Conservation (phyloP, 306 rosid genomes). For the Inga leiocalycina region DNA sequence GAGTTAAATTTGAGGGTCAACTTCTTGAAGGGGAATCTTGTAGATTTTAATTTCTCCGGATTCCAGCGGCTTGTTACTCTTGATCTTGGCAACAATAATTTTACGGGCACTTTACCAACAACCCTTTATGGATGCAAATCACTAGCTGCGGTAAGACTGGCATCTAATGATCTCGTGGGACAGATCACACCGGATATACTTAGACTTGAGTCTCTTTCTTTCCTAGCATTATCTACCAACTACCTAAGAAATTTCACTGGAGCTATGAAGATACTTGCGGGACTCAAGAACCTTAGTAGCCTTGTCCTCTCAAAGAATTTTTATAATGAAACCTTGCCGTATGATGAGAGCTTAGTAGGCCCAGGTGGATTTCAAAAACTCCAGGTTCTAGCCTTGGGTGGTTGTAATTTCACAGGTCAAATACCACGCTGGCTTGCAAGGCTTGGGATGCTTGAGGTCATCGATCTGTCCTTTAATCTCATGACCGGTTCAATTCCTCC, state of each 20-base stretch:
- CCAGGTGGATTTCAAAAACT: slow-evolving; percentile 64
- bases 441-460: slow-evolving; percentile 62
- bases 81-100: slow-evolving; percentile 80
- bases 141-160: slow-evolving; percentile 74
- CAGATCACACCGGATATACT: slow-evolving; percentile 64
- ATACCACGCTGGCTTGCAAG: slow-evolving; percentile 77
- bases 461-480: slow-evolving; percentile 74
- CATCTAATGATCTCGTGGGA: slow-evolving; percentile 65
- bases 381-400: slow-evolving; percentile 81
- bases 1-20: slow-evolving; percentile 81
- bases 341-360: slow-evolving; percentile 50
- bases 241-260: slow-evolving; percentile 58
- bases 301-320: slow-evolving; percentile 64
- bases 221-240: slow-evolving; percentile 76
- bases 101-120: slow-evolving; percentile 68
- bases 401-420: slow-evolving; percentile 65
- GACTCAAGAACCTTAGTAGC: slow-evolving; percentile 71
- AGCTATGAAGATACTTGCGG: slow-evolving; percentile 62
- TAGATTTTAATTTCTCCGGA: slow-evolving; percentile 66
- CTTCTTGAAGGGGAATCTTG: slow-evolving; percentile 61
- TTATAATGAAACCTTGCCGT: slow-evolving; percentile 55
- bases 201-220: slow-evolving; percentile 63
- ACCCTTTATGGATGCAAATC: slow-evolving; percentile 81
- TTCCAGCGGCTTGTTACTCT: slow-evolving; percentile 57
- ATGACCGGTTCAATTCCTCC: slow-evolving; percentile 71